Base-by-base conservation (phyloP, 768 basidiomycete genomes). In the Tremella mesenterica region DNA sequence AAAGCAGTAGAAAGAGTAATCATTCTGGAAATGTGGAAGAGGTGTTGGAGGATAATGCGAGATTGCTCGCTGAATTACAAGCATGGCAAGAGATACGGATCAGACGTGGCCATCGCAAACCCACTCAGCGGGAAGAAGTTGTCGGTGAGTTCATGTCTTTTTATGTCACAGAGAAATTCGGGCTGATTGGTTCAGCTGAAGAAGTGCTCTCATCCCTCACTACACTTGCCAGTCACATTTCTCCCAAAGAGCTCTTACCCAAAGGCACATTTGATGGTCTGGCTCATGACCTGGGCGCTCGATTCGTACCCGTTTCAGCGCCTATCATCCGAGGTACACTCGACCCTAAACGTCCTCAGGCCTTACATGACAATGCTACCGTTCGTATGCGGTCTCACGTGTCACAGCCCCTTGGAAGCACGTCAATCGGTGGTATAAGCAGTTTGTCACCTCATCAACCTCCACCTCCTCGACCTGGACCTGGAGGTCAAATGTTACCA, bases 271-370 rank as follows among this genome's bases (percentile, higher is more conserved):
- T 49, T 8, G 34, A 36, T 13, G 60, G 60, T 18, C 21, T 62
- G 20, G 69, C 67, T 14, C 63, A 67, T 39, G 30, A 39, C 9
- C 54, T 66, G 5, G 59, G 65, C 1, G 36, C 52, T 31, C 61
- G 60, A 23, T 47, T 67, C 57, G 52, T 72, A 13, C 57, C 60
- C 14, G 55, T 54, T 2, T 46, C 62, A 1, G 49, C 50, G 2
- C 67, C 67, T 2, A 28, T 44, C n/a, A 51, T 65, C 14, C 64
- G 69, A 4, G 71, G 71, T 9, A 70, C 63, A 4, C 56, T 72
- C 0, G 69, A 72, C 45, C 69, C 67, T 3, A 54, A 62, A n/a
- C 61, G 71, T 14, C 69, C 71, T 8, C 60, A 55, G 29, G 71
- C 71, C 14, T 30, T 71, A n/a, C 58, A 59, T 36, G 69, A 68